Evolutionary conservation across 306 rosid species (phyloP).

Genomic region (Cicer yamashitae): DNA sequence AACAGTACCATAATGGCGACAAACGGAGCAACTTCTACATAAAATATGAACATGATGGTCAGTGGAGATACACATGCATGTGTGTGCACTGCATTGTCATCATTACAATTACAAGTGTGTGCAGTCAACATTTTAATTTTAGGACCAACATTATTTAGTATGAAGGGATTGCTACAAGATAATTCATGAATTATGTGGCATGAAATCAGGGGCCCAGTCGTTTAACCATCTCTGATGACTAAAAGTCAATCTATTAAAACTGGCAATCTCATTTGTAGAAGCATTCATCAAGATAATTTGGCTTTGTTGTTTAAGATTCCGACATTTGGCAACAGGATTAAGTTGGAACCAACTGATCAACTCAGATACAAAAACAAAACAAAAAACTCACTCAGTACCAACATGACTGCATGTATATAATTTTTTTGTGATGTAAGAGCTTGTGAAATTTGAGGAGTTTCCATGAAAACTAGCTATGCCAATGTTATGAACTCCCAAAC

Average conservation of each 20-base stretch:
- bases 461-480: neutral
- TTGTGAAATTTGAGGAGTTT: neutral
- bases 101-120: neutral
- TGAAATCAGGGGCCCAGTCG: neutral
- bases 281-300: too few species aligned
- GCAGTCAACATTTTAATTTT: conserved; percentile 1
- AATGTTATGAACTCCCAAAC: neutral
- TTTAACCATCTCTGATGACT: neutral
- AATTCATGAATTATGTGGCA: neutral
- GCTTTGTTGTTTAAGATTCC: neutral
- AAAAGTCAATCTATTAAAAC: neutral
- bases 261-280: too few species aligned
- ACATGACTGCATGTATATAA: conserved; percentile 2
- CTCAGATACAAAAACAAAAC: neutral
- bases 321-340: conserved; percentile 2
- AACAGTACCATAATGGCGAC: neutral
- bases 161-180: neutral
- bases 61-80: conserved; percentile 16
- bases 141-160: conserved; percentile 22
- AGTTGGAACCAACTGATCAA: conserved; percentile 29
- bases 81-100: neutral
- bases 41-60: neutral
- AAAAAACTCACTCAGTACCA: neutral
- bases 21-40: neutral
- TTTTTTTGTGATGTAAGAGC: neutral